Evolutionary conservation across 202 grass and related monocot species (phyloP).

Genomic region (Carex sylvatica): DNA sequence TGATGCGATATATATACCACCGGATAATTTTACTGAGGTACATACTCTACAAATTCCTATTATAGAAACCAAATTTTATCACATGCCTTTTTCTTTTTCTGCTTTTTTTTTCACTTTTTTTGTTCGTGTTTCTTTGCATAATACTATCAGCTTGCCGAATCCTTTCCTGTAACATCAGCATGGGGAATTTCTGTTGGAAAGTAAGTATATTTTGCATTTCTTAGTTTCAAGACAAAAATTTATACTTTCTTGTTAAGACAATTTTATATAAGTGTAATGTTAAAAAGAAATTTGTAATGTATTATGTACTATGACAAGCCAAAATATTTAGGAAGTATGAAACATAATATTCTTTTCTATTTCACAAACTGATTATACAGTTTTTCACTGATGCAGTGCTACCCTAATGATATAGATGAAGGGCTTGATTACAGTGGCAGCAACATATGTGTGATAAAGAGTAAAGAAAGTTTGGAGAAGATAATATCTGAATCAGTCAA

Average conservation of each 20-base stretch:
- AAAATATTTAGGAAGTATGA: neutral
- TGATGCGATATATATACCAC: too few relatives aligned
- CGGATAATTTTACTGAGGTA: too few relatives aligned
- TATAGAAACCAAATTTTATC: too few relatives aligned
- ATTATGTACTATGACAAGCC: neutral
- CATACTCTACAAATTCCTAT: too few relatives aligned
- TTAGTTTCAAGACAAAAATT: neutral
- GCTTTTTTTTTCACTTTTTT: too few relatives aligned
- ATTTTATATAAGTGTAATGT: neutral
- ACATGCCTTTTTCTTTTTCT: too few relatives aligned
- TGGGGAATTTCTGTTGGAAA: conserved; percentile 11
- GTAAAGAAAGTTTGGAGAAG: conserved; percentile 24
- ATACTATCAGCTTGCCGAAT: too few relatives aligned
- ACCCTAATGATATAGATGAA: conserved; percentile 3
- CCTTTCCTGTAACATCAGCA: neutral
- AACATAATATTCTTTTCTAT: neutral
- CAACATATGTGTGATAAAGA: conserved; percentile 26
- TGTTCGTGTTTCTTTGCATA: too few relatives aligned
- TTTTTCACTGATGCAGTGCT: neutral
- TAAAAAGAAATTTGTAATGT: neutral
- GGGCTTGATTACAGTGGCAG: conserved; percentile 22
- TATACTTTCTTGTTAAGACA: neutral
- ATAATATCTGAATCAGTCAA: conserved; percentile 36
- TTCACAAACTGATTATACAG: neutral
- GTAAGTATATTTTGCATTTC: neutral